Evolutionary conservation across 2,329 filamentous ascomycete species (phyloP), one percentile per base, ranked within the genome.

Genomic region (Arthrobotrys conoides): DNA sequence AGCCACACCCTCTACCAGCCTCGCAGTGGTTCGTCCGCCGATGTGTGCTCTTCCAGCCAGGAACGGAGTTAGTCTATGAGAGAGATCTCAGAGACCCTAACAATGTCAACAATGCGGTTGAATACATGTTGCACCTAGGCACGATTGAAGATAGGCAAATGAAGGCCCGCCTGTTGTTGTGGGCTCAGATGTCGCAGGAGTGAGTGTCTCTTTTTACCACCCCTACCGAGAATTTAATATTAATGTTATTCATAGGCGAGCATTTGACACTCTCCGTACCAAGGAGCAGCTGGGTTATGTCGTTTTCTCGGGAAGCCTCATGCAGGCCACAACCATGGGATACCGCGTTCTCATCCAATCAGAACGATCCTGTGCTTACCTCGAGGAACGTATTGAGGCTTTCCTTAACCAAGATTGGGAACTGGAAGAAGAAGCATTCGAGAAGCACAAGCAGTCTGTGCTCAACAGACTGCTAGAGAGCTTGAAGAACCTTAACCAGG

Each of bases 211-310:
- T 6, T 8, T 30, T 30, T 53, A 12, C 24, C 33, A 16, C 9
- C 5, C n/a, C 16, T 9, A 33, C 22, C 14, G 27, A 41, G n/a
- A 16, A 33, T n/a, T 55, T 20, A 46, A 44, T 33, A 20, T 63
- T 75, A 38, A 71, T 44, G 16, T 14, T 9, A 20, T 24, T 33
- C 5, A 12, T 18, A 82, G 82, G 48, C 94, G 94, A 3, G 92
- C 92, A 8, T 99, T 98, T 83, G 93, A 99, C 84, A 94, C 97
- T 84, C 88, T 99, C 6, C 90, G 96, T 63, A 98, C 96, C 51
- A 97, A 98, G 85, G 95, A 99, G 84, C 95, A 99, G 85, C 91
- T 99, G 5, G 96, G 96, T 12, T 99, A 99, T 82, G 93, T 99
- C 67, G 95, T 99, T 0, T 97, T 95, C 85, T 95, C 92, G 61